Evolutionary conservation across 495 filamentous ascomycete genomes (phyloP), one percentile per base, ranked within the genome.

Genomic region (Trichoderma asperelloides): DNA sequence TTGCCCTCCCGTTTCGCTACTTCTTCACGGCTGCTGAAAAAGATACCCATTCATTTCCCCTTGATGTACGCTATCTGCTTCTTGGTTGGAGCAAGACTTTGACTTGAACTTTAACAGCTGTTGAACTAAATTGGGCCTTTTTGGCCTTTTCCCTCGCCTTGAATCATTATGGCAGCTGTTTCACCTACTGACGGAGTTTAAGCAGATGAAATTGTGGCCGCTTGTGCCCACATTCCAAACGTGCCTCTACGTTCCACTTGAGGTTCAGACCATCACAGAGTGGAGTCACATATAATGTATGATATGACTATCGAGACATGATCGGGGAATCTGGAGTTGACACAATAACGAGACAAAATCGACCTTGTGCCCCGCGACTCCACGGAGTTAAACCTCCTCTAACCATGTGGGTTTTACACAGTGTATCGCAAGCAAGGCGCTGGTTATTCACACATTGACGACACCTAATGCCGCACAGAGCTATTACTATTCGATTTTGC

Each of bases 81-180:
- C n/a, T n/a, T n/a, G n/a, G n/a, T 1, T 12, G n/a, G n/a, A 21
- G 5, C 55, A 30, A 60, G 55, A 60, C 55, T 28, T 47, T 60
- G 55, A 60, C 55, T 60, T 60, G 55, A 60, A 60, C 55, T 60
- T n/a, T 60, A 30, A 28, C 27, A 30, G 55, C 55, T 60, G 27
- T 28, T 25, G n/a, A 60, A 16, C 55, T 60, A 60, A 30, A 27
- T 12, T 60, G 21, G 55, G 55, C 55, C 11, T 27, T 2, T 55
- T 55, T 21, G 5, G 3, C 49, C 12, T 60, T 23, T 8, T 60
- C 55, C 3, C 9, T 47, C 43, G 33, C 33, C 33, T 37, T 37
- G 33, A 37, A 47, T 4, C 27, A 25, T 2, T 27, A 60, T 11
- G 55, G 16, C 8, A 16, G 27, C 11, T 60, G 55, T 60, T 25